Conservation (phyloP, 2,329 filamentous ascomycete genomes). For the Talaromyces atroroseus region DNA sequence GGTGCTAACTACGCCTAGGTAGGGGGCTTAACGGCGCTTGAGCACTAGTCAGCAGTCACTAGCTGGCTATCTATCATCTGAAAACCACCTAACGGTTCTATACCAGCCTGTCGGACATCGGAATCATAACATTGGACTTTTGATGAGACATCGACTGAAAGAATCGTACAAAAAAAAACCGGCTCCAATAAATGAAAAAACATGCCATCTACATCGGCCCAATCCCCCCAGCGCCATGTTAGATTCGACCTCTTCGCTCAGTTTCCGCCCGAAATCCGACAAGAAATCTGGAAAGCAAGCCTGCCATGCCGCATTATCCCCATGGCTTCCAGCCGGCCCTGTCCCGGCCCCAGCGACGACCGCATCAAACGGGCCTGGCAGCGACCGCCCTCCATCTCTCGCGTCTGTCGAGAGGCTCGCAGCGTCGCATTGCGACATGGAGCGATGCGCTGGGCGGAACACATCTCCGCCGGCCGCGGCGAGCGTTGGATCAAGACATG, state of each 20-base stretch:
- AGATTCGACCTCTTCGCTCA: neutral
- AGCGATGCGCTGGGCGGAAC: neutral
- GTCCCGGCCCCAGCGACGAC: neutral
- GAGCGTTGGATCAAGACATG: neutral
- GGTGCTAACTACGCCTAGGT: too few relatives aligned
- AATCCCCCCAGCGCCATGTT: neutral
- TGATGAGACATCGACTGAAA: neutral
- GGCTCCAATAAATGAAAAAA: neutral
- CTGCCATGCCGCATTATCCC: neutral
- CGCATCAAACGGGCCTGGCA: neutral
- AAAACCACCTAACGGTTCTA: neutral
- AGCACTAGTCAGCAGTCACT: neutral
- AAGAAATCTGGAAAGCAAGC: conserved; percentile 2
- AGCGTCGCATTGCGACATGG: neutral
- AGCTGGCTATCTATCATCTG: neutral
- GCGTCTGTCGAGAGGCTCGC: neutral
- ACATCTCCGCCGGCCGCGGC: neutral
- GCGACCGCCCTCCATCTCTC: neutral
- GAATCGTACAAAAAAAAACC: neutral
- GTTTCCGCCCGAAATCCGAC: neutral
- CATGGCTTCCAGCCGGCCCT: neutral
- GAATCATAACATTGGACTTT: neutral
- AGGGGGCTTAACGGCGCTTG: neutral
- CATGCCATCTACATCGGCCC: neutral
- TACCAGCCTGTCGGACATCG: neutral